phyloP scores from a whole-genome alignment of 75 land plant species.

The Cunninghamia lanceolata region DNA sequence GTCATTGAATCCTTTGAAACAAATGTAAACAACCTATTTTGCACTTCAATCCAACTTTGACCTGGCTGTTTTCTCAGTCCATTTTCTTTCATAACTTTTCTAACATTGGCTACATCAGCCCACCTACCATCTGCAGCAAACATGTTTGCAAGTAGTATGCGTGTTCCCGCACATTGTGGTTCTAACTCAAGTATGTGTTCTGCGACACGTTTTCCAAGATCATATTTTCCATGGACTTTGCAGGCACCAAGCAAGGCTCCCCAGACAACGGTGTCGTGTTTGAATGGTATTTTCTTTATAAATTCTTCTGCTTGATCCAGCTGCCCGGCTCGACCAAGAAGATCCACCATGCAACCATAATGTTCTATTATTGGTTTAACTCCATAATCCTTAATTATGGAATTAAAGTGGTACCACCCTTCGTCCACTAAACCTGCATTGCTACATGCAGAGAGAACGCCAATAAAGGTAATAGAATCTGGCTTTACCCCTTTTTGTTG shows the following conservation, averaged over 20 bases:
- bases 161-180: conserved; percentile 9
- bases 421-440: conserved; percentile 3
- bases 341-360: conserved; percentile 16
- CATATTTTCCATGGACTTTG: conserved; percentile 8
- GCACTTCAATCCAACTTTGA: conserved; percentile 20
- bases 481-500: conserved; percentile 6
- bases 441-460: conserved; percentile 8
- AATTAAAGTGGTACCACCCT: conserved; percentile 10
- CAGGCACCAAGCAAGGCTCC: conserved; percentile 25
- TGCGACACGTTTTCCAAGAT: conserved; percentile 17
- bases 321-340: conserved; percentile 17
- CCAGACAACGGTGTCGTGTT: conserved; percentile 16
- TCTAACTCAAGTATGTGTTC: conserved; percentile 15
- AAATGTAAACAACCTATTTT: conserved; percentile 14
- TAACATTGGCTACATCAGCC: conserved; percentile 15
- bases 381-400: conserved; percentile 3
- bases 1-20: conserved; percentile 5
- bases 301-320: conserved; percentile 19
- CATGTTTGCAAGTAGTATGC: conserved; percentile 17
- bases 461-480: conserved; percentile 3
- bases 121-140: conserved; percentile 26
- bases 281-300: conserved; percentile 12
- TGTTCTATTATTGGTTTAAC: background rate
- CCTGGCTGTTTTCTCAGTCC: conserved; percentile 10
- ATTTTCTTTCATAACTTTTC: conserved; percentile 13